phyloP scores from a whole-genome alignment of 2,329 filamentous ascomycete species.

The Pyrenophora tritici-repentis region DNA sequence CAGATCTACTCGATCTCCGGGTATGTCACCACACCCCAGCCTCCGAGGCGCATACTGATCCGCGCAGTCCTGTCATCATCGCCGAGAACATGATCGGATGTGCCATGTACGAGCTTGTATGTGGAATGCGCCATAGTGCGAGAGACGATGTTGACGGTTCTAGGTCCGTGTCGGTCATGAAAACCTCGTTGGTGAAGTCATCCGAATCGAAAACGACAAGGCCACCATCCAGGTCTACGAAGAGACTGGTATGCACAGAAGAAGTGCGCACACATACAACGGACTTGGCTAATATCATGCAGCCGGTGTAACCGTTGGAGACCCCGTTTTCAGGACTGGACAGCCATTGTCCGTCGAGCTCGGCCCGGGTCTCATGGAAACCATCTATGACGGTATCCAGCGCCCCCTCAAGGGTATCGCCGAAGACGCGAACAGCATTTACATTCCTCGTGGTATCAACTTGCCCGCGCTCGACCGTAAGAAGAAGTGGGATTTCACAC shows the following conservation, averaged over 20 bases:
- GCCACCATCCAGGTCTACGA: slow-evolving; percentile 99
- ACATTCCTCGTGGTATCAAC: slow-evolving; percentile 93
- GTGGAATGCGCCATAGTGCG: slow-evolving; percentile 35
- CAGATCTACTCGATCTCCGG: slow-evolving; percentile 73
- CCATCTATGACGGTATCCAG: slow-evolving; percentile 99
- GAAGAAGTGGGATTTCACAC: slow-evolving; percentile 97
- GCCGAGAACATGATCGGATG: slow-evolving; percentile 98
- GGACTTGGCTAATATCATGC: slow-evolving; percentile 26
- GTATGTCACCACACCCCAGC: slow-evolving; percentile 46
- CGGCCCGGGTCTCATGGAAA: slow-evolving; percentile 95
- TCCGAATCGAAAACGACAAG: slow-evolving; percentile 94
- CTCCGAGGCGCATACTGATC: slow-evolving; percentile 32
- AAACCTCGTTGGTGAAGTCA: slow-evolving; percentile 93
- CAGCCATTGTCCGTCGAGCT: slow-evolving; percentile 98
- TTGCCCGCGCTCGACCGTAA: slow-evolving; percentile 85
- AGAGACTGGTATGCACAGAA: slow-evolving; percentile 75
- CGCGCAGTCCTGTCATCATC: slow-evolving; percentile 78
- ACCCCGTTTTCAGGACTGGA: slow-evolving; percentile 86
- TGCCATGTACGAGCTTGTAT: slow-evolving; percentile 98
- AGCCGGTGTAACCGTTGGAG: slow-evolving; percentile 95
- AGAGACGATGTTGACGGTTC: slow-evolving; percentile 14
- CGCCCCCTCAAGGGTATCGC: slow-evolving; percentile 87
- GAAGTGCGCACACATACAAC: background rate
- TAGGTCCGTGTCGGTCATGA: slow-evolving; percentile 92
- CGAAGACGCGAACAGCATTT: slow-evolving; percentile 80